Evolutionary conservation across 2,329 filamentous ascomycete species (phyloP).

Genomic region (Aspergillus proliferans): DNA sequence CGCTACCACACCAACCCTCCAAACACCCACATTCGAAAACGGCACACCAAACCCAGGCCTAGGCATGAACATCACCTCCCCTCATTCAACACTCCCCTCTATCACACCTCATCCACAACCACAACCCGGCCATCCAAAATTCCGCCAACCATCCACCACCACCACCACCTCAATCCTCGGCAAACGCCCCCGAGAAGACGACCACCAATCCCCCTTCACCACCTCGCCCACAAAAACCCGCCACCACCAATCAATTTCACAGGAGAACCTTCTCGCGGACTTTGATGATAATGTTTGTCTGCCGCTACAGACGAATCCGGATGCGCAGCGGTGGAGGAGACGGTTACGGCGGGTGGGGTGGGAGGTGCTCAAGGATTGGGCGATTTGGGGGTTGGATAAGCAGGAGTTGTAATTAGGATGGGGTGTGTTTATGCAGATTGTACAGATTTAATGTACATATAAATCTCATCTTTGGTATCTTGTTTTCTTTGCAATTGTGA

Average conservation of each 20-base stretch:
- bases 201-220: neutral
- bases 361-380: constrained; percentile 38
- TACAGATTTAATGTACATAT: too few species aligned
- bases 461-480: too few species aligned
- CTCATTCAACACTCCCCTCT: neutral
- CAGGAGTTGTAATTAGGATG: constrained; percentile 26
- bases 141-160: neutral
- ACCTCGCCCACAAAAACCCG: neutral
- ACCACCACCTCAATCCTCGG: too few species aligned
- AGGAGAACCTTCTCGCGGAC: constrained; percentile 1
- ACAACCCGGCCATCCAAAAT: neutral
- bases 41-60: too few species aligned
- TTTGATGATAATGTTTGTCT: constrained; percentile 7
- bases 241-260: too few species aligned
- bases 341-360: constrained; percentile 31
- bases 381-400: constrained; percentile 39
- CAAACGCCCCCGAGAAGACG: neutral
- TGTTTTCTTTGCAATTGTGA: too few species aligned
- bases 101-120: neutral
- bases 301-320: constrained; percentile 6
- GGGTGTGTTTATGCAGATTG: neutral
- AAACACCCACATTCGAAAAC: too few species aligned
- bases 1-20: neutral
- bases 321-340: constrained; percentile 26
- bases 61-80: neutral